Base-by-base conservation (phyloP, 805 yeast genomes). In the Candida insectalens region DNA sequence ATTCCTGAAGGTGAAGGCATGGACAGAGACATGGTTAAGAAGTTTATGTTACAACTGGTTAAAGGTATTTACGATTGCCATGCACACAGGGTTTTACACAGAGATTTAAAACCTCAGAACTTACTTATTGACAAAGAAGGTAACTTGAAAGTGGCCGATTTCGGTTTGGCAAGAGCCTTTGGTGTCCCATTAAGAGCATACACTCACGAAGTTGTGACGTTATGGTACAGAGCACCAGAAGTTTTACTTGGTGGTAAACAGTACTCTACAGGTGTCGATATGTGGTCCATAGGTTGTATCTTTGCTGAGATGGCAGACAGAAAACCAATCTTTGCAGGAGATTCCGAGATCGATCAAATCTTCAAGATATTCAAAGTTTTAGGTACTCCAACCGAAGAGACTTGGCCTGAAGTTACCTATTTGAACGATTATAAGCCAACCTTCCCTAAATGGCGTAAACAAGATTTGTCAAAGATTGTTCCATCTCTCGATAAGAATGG, bases 261-360 rank as follows among this genome's bases (percentile, higher is more conserved):
- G 51, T 92, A 92, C 58, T 84, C 96, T 23, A 92, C 97, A 0
- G 96, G 97, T 14, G 96, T 92, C 34, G 98, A 92, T 57, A 87
- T 92, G 82, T 92, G 98, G 98, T 84, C 96, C 8, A 83, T 89
- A 40, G 98, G 98, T 12, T 88, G 96, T 54, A 92, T 92, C 31
- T 83, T 92, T 57, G 98, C 96, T 5, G 98, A 92, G 56, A 88
- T 92, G 97, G 85, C 88, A 37, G 84, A 87, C 48, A 77, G 98
- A 36, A 84, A 84, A 55, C 96, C 98, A 6, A 59, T 92, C 34
- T 89, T 92, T 62, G 95, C 97, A 0, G 98, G 98, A 5, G 96
- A 92, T 55, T 85, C 95, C 8, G 98, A 92, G 56, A 94, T 92
- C 51, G 98, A 92, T 56, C 96, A 92, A 62, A 83, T 92, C 44